Conservation (phyloP, 441 rosid species). For the Kokia cookei region DNA sequence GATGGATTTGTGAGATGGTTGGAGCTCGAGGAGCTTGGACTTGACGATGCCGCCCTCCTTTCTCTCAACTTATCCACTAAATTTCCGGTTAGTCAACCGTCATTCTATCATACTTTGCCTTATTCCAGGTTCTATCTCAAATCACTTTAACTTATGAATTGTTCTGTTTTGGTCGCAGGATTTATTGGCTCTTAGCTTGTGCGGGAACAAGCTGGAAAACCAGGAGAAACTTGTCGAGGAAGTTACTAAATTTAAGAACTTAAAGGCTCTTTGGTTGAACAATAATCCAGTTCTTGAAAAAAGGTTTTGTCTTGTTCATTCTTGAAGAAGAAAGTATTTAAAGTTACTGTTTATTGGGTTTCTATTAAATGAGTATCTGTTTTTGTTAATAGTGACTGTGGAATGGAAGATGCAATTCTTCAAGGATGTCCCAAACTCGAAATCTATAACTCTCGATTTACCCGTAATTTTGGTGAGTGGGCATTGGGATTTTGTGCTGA, state of each 20-base stretch:
- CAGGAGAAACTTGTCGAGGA: constrained; percentile 49
- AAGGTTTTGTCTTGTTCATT: constrained; percentile 36
- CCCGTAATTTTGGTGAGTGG: constrained; percentile 67
- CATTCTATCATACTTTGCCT: background rate
- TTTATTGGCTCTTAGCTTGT: constrained; percentile 73
- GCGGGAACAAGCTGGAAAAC: constrained; percentile 63
- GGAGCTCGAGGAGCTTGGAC: constrained; percentile 75
- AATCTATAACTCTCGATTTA: constrained; percentile 74
- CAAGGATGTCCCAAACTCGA: constrained; percentile 69
- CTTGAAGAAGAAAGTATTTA: background rate
- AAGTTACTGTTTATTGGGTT: background rate
- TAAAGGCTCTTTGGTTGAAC: constrained; percentile 85
- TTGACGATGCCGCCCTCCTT: constrained; percentile 49
- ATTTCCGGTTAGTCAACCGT: constrained; percentile 47
- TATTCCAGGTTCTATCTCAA: background rate
- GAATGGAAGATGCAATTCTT: constrained; percentile 42
- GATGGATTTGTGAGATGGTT: constrained; percentile 59
- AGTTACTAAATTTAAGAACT: constrained; percentile 56
- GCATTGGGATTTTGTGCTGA: constrained; percentile 88
- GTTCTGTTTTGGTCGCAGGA: constrained; percentile 38
- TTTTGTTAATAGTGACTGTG: constrained; percentile 37
- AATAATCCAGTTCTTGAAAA: constrained; percentile 56
- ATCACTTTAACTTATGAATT: background rate
- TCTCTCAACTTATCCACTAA: constrained; percentile 53
- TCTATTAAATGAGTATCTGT: constrained; percentile 9